Percentiles rank a stretch among this genome's conserved stretches.
phyloP scores from a whole-genome alignment of 2,329 filamentous ascomycete genomes.

The Bipolaris zeicola region DNA sequence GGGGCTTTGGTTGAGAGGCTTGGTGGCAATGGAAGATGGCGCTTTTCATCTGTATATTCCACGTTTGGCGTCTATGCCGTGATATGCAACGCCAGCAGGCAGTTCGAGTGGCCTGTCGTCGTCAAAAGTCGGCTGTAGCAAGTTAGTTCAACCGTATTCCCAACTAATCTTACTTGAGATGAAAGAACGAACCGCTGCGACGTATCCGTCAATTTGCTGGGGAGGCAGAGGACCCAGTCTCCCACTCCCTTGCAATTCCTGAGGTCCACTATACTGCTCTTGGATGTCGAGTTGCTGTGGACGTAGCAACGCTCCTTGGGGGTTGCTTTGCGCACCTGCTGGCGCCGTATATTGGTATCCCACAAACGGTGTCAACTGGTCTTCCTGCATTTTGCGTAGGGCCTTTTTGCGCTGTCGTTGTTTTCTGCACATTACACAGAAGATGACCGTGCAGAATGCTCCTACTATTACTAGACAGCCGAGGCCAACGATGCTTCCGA shows the following conservation, averaged over 20 bases:
- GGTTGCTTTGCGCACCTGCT: slow-evolving; percentile 1
- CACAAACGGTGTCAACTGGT: slow-evolving; percentile 6
- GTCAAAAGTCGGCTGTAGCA: slow-evolving; percentile 7
- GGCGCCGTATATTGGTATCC: slow-evolving; percentile 2
- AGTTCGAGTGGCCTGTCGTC: slow-evolving; percentile 16
- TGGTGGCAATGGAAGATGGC: neutral
- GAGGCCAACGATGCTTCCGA: slow-evolving; percentile 4
- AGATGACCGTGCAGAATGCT: slow-evolving; percentile 9
- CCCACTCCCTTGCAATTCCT: slow-evolving; percentile 16
- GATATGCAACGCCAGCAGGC: slow-evolving; percentile 5
- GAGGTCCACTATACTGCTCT: slow-evolving; percentile 4
- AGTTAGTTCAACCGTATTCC: neutral
- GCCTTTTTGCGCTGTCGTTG: slow-evolving; percentile 13
- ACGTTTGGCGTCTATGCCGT: neutral
- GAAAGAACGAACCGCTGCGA: slow-evolving; percentile 3
- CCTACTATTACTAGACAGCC: neutral
- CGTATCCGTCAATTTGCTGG: slow-evolving; percentile 18
- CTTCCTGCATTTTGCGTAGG: slow-evolving; percentile 15
- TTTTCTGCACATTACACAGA: slow-evolving; percentile 15
- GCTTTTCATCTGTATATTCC: neutral
- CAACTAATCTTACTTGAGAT: too few species aligned
- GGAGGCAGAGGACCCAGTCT: neutral
- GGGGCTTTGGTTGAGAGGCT: neutral
- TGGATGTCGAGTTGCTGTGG: neutral
- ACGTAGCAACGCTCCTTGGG: neutral